Evolutionary conservation across 768 basidiomycete species (phyloP), one percentile per base, ranked within the genome.

Genomic region (Baorangia bicolor): DNA sequence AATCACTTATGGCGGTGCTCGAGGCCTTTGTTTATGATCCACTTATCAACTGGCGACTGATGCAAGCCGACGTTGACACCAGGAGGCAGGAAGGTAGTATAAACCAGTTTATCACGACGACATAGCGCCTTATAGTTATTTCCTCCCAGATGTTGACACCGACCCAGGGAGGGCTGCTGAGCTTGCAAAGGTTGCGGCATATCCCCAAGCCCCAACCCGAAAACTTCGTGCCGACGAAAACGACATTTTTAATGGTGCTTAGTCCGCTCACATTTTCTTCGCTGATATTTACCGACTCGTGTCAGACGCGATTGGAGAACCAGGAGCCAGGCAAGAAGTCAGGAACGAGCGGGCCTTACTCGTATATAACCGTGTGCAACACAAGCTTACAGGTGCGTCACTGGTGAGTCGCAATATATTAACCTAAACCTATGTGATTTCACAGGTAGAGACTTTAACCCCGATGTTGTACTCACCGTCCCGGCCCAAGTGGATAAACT

Each of bases 11-110:
- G 92, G 97, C 97, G 6, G 96, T 99, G 20, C 78, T 99, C 28
- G 97, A 99, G 71, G 96, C 97, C 8, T 98, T 99, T 69, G 95
- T 98, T 10, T 98, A 98, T 64, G 97, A 99, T 67, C 97, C 97
- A 13, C 75, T 99, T 53, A 95, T 98, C 77, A 96, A 94, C 66
- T 99, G 95, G 94, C 84, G 94, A 63, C 77, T 97, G 59, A 89
- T 92, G 80, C 90, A 91, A 65, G 83, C 88, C 6, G 92, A 94
- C 49, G 85, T 83, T 37, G 90, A 92, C 54, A 78, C 77, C 23
- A 80, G 86, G 53, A 82, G 86, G 49, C 78, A 81, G 30, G 87
- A 91, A 70, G 88, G 89, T 86, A 51, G 59, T 51, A 66, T 33
- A n/a, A 35, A 56, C 27, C n/a, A 44, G 46, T 34, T 28, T 27